These are phyloP conservation scores for Hymenoscyphus linearis DNA, from an alignment of 2,329 filamentous ascomycete species.

Conservation along the genomic window DNA sequence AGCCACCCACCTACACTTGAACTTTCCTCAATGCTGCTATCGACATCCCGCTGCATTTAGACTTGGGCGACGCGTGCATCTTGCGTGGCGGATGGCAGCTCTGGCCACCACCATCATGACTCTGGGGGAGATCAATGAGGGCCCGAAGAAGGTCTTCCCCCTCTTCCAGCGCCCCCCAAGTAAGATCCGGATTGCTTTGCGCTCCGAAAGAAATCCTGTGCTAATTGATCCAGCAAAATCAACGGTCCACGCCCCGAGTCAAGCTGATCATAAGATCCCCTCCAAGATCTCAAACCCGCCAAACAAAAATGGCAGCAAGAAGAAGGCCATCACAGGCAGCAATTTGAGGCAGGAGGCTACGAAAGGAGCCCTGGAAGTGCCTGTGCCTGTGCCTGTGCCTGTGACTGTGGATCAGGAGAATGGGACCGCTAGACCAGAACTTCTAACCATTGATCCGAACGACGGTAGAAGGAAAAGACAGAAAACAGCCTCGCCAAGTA, in stretches of 20 bases:
- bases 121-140: constrained; percentile 28
- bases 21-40: constrained; percentile 1
- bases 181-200: constrained; percentile 12
- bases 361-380: neutral
- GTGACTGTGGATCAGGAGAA: neutral
- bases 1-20: neutral
- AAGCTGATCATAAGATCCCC: constrained; percentile 26
- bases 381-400: neutral
- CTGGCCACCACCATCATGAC: constrained; percentile 25
- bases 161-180: constrained; percentile 29
- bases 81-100: constrained; percentile 25
- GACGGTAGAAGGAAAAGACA: constrained; percentile 39
- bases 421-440: constrained; percentile 13
- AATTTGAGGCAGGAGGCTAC: neutral
- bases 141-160: constrained; percentile 27
- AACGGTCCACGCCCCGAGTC: neutral
- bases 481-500: constrained; percentile 34
- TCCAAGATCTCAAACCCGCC: constrained; percentile 29
- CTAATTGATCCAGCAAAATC: neutral
- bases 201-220: neutral
- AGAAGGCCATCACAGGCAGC: neutral
- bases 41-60: constrained; percentile 7
- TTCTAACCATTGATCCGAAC: constrained; percentile 29
- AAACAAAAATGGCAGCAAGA: constrained; percentile 18
- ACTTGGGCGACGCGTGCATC: constrained; percentile 20